Base-by-base conservation (phyloP, 2,329 filamentous ascomycete genomes). In the Phaeosphaeriaceae sp. region DNA sequence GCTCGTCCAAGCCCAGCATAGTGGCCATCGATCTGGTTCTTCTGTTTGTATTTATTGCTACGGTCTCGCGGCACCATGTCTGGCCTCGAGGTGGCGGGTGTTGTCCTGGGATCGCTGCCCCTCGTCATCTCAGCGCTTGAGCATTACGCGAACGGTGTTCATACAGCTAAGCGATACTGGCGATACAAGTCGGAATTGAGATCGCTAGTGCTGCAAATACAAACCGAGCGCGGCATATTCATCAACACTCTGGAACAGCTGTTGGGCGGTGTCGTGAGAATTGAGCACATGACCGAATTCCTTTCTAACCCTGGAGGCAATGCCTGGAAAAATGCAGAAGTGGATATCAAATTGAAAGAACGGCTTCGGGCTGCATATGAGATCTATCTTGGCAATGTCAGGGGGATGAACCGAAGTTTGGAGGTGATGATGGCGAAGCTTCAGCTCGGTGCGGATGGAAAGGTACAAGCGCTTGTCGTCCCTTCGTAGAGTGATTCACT, bases 71-170 rank as follows among this genome's bases (percentile, higher is more conserved):
- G 24, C 31, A 50, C 21, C 20, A 71, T 70, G 68, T 73, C 73
- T 11, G 73, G 72, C 3, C 52, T 76, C 3, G 75, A 77, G 51
- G 53, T 71, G n/a, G 69, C 65, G 2, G 71, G 72, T 0, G 33
- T 75, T 3, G 65, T 75, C 3, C 60, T 77, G 0, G 72, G 67
- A 5, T 55, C 68, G 21, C 61, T 75, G 50, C 75, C 74, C 7
- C 52, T 78, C 31, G 48, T 74, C 44, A 66, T 77, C 15, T 49
- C 61, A 20, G 67, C 69, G 9, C 36, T 77, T 4, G 66, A 76
- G 49, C 63, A 67, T 48, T 76, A 76, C 52, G 60, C 60, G 2
- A 60, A 72, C 22, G 69, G 69, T 1, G 62, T 67, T n/a, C 53
- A 55, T 11, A 70, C 63, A 2, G 69, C 71, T 45, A 72, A 68